Base-by-base conservation (phyloP, 2,329 filamentous ascomycete species). In the Cladophialophora carrionii region DNA sequence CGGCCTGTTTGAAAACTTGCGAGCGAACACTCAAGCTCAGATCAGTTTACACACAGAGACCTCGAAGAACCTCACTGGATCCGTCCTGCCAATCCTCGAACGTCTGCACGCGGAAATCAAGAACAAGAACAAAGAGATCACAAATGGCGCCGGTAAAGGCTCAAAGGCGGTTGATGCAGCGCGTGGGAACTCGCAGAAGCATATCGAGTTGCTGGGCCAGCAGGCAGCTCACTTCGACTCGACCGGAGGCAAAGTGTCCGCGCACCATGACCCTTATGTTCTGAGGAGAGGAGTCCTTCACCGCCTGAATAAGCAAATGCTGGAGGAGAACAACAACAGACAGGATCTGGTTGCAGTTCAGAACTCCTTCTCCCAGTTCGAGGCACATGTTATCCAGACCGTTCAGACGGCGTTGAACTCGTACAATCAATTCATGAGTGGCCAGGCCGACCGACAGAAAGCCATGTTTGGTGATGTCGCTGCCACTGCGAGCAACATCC, bases 61-160 rank as follows among this genome's bases (percentile, higher is more conserved):
- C 5, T 92, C 95, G 72, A 95, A 95, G 82, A 91, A 88, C 72
- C 84, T 99, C 71, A 96, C 94, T 79, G 89, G 88, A 65, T 88
- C 88, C 14, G 90, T 98, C 32, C 83, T 96, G 22, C 95, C 94
- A 43, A 88, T 94, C 69, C 88, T 99, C 74, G 91, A 96, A 73
- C 90, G 92, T 59, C 83, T 99, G 56, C 93, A 98, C 81, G 89
- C 91, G 76, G 95, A 98, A 77, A 95, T 99, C 83, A 99, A 98
- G 85, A 88, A 90, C 81, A 98, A 98, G 82, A 84, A 87, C 69
- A 98, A 98, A 82, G 93, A 97, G 79, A 85, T 99, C 57, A 84
- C 86, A 51, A 84, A 87, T 67, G 93, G 94, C 8, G 91, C 90
- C 24, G 85, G 88, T 67, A 96, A 96, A 82, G 86, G 88, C 17